These are phyloP conservation scores for Russula sp. DNA, from an alignment of 768 basidiomycete species.

Conservation along the genomic window DNA sequence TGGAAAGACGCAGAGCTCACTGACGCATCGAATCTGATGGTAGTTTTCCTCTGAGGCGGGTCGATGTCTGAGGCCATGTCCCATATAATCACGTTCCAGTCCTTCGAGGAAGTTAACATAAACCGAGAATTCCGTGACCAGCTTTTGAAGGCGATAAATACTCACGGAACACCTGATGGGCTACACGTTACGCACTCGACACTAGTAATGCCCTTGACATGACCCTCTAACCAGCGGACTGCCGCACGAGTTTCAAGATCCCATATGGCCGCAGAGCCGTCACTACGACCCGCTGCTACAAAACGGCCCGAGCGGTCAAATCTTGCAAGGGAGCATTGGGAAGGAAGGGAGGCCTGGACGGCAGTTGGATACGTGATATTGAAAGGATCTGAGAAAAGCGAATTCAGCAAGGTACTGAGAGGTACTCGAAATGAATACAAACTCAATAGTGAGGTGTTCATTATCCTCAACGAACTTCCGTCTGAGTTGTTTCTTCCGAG, in stretches of 20 bases:
- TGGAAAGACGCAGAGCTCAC: conserved; percentile 84
- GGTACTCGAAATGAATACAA: background rate
- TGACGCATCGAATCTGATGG: conserved; percentile 88
- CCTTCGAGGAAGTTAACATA: conserved; percentile 84
- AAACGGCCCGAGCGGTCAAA: conserved; percentile 89
- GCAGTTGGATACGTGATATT: conserved; percentile 79
- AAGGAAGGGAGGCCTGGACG: conserved; percentile 82
- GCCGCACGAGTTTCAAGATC: conserved; percentile 86
- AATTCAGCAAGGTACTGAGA: background rate
- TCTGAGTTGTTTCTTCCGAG: background rate
- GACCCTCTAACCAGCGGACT: conserved; percentile 82
- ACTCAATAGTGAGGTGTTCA: conserved; percentile 27
- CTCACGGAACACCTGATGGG: conserved; percentile 20
- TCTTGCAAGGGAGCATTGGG: conserved; percentile 70
- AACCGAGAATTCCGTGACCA: conserved; percentile 97
- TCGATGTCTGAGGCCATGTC: conserved; percentile 74
- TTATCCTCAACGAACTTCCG: background rate
- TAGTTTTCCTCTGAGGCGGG: conserved; percentile 65
- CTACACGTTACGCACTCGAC: conserved; percentile 64
- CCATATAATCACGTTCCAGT: conserved; percentile 95
- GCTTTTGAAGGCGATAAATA: conserved; percentile 43
- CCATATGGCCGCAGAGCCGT: conserved; percentile 84
- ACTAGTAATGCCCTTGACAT: conserved; percentile 84
- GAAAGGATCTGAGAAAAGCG: conserved; percentile 57
- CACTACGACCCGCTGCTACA: conserved; percentile 76